These are phyloP conservation scores for Conidiobolus incongruus DNA, from an alignment of 371 early-diverging fungal genomes.

Conservation along the genomic window DNA sequence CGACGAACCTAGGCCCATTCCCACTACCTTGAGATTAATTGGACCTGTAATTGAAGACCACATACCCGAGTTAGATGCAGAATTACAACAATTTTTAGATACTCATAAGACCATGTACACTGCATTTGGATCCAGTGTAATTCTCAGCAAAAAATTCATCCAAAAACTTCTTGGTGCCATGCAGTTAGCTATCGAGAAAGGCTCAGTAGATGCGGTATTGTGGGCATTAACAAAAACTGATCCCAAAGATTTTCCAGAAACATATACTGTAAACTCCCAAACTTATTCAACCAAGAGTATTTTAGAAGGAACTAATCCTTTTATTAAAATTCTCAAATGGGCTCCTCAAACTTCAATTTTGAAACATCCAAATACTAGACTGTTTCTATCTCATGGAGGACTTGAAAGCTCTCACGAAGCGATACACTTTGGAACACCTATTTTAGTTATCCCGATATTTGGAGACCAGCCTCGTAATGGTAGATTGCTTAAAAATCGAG, in stretches of 20 bases:
- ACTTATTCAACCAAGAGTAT: neutral
- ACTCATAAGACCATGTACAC: neutral
- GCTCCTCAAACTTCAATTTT: no score
- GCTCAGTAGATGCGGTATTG: neutral
- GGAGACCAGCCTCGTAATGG: neutral
- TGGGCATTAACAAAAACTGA: neutral
- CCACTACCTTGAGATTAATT: neutral
- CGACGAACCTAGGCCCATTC: neutral
- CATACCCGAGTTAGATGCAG: neutral
- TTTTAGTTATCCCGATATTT: neutral
- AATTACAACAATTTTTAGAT: neutral
- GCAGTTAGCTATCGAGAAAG: neutral
- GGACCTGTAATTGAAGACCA: conserved; percentile 1
- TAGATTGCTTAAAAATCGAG: no score
- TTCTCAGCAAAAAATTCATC: neutral
- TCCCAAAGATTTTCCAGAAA: neutral
- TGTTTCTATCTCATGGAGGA: no score
- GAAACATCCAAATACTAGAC: no score
- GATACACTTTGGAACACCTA: neutral
- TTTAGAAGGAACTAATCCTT: no score
- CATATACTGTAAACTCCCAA: neutral
- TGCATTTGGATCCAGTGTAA: neutral
- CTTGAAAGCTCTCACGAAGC: no score
- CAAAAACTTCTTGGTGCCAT: neutral
- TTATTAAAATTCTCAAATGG: no score